phyloP scores from a whole-genome alignment of 2,329 filamentous ascomycete genomes.

The Chlorencoelia australis region DNA sequence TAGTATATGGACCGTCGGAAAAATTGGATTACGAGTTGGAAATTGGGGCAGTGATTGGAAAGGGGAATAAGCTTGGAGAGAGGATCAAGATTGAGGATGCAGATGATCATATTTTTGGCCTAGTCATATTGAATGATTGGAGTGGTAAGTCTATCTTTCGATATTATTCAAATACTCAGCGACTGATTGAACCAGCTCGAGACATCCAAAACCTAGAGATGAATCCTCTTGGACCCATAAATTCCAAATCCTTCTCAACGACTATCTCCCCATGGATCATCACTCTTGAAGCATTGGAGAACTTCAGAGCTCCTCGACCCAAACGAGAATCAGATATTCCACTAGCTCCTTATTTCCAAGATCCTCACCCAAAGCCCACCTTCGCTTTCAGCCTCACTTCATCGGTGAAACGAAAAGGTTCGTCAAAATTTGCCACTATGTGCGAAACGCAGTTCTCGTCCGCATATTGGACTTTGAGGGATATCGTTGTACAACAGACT shows the following conservation, averaged over 20 bases:
- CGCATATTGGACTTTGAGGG: conserved; percentile 32
- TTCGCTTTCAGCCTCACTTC: conserved; percentile 24
- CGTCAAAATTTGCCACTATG: conserved; percentile 5
- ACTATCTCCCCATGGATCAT: conserved; percentile 53
- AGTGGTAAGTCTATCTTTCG: conserved; percentile 28
- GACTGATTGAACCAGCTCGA: conserved; percentile 30
- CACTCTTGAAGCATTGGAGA: conserved; percentile 45
- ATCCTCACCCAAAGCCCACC: conserved; percentile 27
- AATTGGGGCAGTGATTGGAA: conserved; percentile 20
- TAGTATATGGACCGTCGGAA: conserved; percentile 12
- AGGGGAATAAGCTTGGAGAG: conserved; percentile 29
- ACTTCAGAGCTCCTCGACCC: conserved; percentile 9
- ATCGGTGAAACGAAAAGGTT: conserved; percentile 8
- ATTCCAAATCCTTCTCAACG: conserved; percentile 50
- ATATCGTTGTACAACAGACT: conserved; percentile 31
- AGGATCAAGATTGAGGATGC: conserved; percentile 36
- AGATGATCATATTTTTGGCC: conserved; percentile 50
- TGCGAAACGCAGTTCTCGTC: conserved; percentile 25
- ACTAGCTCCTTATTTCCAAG: conserved; percentile 27
- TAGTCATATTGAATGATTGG: conserved; percentile 56
- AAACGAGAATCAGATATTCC: conserved; percentile 14
- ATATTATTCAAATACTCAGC: background rate
- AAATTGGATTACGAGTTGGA: conserved; percentile 29
- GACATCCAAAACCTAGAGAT: conserved; percentile 54
- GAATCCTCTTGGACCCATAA: conserved; percentile 49